These are phyloP conservation scores for Fusarium sp. DNA, from an alignment of 2,329 filamentous ascomycete genomes.

Conservation along the genomic window DNA sequence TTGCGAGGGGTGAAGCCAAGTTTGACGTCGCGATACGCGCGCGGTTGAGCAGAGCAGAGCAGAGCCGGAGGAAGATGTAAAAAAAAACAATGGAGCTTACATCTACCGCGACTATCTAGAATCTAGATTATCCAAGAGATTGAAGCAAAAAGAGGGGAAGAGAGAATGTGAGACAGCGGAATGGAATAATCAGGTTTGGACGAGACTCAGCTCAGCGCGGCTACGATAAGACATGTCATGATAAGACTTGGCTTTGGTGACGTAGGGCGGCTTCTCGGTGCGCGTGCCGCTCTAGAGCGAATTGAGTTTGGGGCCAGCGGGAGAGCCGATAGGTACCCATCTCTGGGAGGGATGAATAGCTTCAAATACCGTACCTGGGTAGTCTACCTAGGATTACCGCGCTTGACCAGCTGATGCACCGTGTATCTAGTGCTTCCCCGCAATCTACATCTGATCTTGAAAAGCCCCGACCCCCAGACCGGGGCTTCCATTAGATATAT, in stretches of 20 bases:
- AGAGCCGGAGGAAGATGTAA: too few relatives aligned
- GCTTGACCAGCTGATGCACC: conserved; percentile 2
- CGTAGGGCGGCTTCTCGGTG: conserved; percentile 36
- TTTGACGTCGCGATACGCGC: conserved; percentile 6
- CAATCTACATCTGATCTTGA: conserved; percentile 15
- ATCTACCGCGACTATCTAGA: background rate
- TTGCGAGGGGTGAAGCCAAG: conserved; percentile 13
- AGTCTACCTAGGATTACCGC: conserved; percentile 19
- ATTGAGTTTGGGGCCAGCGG: background rate
- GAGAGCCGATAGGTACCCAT: conserved; percentile 13
- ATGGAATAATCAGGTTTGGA: conserved; percentile 22
- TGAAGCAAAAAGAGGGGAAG: conserved; percentile 2
- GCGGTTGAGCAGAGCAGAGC: conserved; percentile 6
- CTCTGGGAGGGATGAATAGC: conserved; percentile 9
- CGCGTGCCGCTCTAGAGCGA: conserved; percentile 25
- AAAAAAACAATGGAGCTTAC: conserved; percentile 10
- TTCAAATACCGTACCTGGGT: background rate
- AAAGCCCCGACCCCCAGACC: conserved; percentile 24
- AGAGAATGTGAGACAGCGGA: conserved; percentile 12
- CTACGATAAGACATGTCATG: conserved; percentile 42
- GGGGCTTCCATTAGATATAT: background rate
- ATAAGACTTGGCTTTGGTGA: conserved; percentile 45
- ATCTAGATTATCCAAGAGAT: background rate
- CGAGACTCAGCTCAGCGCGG: conserved; percentile 34
- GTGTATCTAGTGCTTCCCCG: conserved; percentile 15